Conservation (phyloP, 495 filamentous ascomycete genomes). For the Pseudevernia furfuracea region DNA sequence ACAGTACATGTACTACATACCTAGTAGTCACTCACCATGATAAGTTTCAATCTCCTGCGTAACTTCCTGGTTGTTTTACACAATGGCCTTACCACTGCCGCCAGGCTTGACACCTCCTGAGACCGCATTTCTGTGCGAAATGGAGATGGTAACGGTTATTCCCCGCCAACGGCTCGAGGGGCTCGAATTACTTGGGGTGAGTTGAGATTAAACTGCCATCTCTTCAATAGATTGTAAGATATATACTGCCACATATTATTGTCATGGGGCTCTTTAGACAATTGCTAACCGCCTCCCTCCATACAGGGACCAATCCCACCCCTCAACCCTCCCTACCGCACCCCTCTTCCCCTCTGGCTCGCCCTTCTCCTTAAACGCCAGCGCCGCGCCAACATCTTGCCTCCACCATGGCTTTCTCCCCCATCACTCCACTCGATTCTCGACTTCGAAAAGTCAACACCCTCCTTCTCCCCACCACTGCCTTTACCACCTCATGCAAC, state of each 20-base stretch:
- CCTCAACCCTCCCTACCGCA: conserved; percentile 73
- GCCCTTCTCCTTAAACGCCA: conserved; percentile 96
- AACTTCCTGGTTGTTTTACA: neutral
- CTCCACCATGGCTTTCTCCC: conserved; percentile 79
- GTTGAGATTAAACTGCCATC: conserved; percentile 29
- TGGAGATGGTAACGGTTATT: conserved; percentile 87
- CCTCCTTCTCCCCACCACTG: conserved; percentile 67
- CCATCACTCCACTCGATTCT: conserved; percentile 66
- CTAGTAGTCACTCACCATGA: too few relatives aligned
- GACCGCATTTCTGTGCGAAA: conserved; percentile 92
- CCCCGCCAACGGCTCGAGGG: conserved; percentile 85
- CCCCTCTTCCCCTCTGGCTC: conserved; percentile 84
- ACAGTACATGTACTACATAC: neutral
- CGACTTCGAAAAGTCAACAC: conserved; percentile 64
- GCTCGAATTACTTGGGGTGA: conserved; percentile 74
- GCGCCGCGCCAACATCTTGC: conserved; percentile 84
- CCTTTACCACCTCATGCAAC: conserved; percentile 46
- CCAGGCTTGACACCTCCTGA: conserved; percentile 81
- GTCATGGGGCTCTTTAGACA: neutral
- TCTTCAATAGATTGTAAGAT: conserved; percentile 6
- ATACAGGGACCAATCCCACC: conserved; percentile 65
- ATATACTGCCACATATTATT: neutral
- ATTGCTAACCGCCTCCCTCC: conserved; percentile 12
- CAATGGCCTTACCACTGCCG: conserved; percentile 77
- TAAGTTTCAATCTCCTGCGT: neutral